phyloP scores from a whole-genome alignment of 2,329 filamentous ascomycete genomes.

The Ceratocystis harringtonii region DNA sequence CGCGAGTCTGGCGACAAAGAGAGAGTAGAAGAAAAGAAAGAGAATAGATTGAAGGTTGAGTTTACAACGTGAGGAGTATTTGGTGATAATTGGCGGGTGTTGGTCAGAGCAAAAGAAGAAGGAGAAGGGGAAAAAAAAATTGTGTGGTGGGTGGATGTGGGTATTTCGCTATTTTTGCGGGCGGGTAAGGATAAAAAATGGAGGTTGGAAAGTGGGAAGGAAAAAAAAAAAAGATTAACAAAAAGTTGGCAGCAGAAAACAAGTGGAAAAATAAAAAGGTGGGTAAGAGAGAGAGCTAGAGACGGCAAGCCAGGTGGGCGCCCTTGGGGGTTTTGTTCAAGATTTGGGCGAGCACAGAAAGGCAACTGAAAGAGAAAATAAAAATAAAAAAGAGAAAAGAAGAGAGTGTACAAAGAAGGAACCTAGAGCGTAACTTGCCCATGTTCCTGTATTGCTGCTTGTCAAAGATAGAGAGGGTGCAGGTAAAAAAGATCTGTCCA shows the following conservation, averaged over 20 bases:
- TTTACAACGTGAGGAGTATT: too few species aligned
- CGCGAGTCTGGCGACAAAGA: background rate
- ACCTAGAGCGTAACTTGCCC: background rate
- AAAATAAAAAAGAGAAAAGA: background rate
- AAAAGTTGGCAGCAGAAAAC: background rate
- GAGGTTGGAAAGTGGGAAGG: background rate
- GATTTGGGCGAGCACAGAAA: background rate
- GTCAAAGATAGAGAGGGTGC: slow-evolving; percentile 1
- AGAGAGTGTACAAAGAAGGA: background rate
- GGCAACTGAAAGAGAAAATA: background rate
- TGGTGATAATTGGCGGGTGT: slow-evolving; percentile 9
- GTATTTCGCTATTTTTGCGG: background rate
- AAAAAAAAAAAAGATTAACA: slow-evolving; percentile 1
- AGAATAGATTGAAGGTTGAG: background rate
- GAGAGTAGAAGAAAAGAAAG: background rate
- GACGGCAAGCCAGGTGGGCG: background rate
- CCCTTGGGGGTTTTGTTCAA: background rate
- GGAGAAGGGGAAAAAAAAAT: slow-evolving; percentile 1
- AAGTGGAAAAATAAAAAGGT: slow-evolving; percentile 1
- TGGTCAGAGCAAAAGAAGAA: slow-evolving; percentile 1
- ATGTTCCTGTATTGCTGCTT: background rate
- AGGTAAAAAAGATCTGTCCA: background rate
- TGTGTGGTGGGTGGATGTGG: background rate
- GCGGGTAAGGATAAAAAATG: background rate
- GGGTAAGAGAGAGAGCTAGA: background rate